These are phyloP conservation scores for Gymnopus androsaceus DNA, from an alignment of 1,284 basidiomycete genomes.

Conservation along the genomic window DNA sequence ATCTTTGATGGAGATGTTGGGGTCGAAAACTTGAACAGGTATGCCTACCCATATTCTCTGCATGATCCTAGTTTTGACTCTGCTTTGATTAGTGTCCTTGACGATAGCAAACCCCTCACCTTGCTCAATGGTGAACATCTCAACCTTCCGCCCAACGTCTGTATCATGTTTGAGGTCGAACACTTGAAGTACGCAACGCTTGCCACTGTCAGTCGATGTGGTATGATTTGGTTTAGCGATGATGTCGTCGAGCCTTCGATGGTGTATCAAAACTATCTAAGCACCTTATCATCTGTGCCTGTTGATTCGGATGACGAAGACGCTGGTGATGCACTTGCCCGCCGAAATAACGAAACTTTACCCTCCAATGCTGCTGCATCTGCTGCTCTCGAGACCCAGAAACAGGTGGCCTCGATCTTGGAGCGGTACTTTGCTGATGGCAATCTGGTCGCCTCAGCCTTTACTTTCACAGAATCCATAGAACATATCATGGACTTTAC, in stretches of 20 bases:
- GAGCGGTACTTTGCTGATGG: conserved; percentile 83
- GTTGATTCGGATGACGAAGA: conserved; percentile 94
- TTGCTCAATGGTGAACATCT: conserved; percentile 98
- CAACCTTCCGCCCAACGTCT: conserved; percentile 94
- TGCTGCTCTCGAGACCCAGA: conserved; percentile 77
- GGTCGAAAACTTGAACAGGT: conserved; percentile 99
- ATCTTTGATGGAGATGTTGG: conserved; percentile 99
- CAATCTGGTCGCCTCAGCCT: conserved; percentile 79
- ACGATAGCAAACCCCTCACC: conserved; percentile 99
- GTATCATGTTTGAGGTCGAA: conserved; percentile 99
- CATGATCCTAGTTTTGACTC: background rate
- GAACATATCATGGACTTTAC: conserved; percentile 99
- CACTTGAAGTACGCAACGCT: conserved; percentile 96
- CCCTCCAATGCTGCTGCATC: conserved; percentile 55
- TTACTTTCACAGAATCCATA: conserved; percentile 78
- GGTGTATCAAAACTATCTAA: conserved; percentile 91
- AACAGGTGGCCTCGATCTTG: conserved; percentile 76
- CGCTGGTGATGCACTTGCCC: conserved; percentile 56
- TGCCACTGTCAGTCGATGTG: conserved; percentile 98
- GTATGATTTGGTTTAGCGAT: conserved; percentile 99
- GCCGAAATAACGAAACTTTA: conserved; percentile 53
- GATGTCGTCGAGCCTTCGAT: conserved; percentile 90
- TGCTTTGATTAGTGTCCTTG: conserved; percentile 75
- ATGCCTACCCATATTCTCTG: conserved; percentile 25
- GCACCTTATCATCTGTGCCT: conserved; percentile 74